phyloP scores from a whole-genome alignment of 192 early-diverging fungal genomes.

The Backusella tuberculispora region DNA sequence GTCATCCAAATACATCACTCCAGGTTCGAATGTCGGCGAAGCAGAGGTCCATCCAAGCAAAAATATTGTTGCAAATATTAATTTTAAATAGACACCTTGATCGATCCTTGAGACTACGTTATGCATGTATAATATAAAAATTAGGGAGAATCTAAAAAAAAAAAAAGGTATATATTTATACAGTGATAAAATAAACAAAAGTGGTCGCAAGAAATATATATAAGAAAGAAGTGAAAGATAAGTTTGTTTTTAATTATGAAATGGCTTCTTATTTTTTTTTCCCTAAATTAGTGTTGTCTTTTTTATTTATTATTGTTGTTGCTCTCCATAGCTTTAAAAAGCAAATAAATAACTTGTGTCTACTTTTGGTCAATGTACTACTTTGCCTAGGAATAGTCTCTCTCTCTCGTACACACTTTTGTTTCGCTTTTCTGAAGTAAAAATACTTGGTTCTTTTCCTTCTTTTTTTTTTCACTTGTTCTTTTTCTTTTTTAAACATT shows the following conservation, averaged over 20 bases:
- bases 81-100: background rate
- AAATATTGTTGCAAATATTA: background rate
- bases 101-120: background rate
- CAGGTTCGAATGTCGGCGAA: background rate
- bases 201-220: background rate
- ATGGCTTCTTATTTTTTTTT: background rate
- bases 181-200: background rate
- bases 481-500: too few species aligned
- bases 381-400: background rate
- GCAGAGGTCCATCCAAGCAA: background rate
- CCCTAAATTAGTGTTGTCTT: slow-evolving; percentile 3
- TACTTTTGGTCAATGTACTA: slow-evolving; percentile 17
- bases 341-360: slow-evolving; percentile 13
- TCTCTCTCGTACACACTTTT: background rate
- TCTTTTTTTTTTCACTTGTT: background rate
- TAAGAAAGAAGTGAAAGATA: slow-evolving; percentile 3
- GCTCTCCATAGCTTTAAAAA: background rate
- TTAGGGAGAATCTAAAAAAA: background rate
- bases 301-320: background rate
- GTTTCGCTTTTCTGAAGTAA: background rate
- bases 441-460: background rate
- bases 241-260: background rate
- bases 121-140: slow-evolving; percentile 5
- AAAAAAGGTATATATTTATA: background rate
- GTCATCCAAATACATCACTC: slow-evolving; percentile 14